Evolutionary conservation across 306 rosid species (phyloP), one percentile per base, ranked within the genome.

Genomic region (Purshia tridentata): DNA sequence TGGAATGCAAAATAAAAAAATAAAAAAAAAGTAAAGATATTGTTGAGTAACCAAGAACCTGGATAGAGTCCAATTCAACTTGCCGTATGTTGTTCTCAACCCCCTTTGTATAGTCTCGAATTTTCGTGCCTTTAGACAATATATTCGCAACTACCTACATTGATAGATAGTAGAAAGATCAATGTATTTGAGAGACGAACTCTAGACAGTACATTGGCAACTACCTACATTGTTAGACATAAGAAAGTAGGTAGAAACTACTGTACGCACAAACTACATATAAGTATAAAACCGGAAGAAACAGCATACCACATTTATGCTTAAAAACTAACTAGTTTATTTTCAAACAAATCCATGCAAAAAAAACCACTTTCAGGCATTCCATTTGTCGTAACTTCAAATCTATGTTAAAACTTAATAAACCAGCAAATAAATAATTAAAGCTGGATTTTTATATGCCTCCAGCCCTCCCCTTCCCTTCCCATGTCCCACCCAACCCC

Each of bases 21-120:
- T 46, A 46, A 2, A 15, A 69, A 57, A 51, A 56, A 70, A 20
- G 51, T 53, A 41, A 69, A 70, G 4, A 44, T 18, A n/a, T 22
- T 42, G 10, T 58, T 39, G 35, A 82, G 70, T 8, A 54, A 74
- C 55, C 51, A 70, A 83, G 75, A 77, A 93, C 98, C 98, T 93
- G 97, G 80, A 94, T 94, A 0, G 99, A 91, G 74, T 91, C 99
- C 86, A 94, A 80, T 83, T 94, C 99, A 73, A 94, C 93, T 88
- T 89, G 90, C 56, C 95, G 99, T 78, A 91, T 75, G 77, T 91
- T 91, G 75, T 89, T 88, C 87, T 94, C 99, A 37, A 94, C 95
- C 75, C 96, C 97, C 79, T 94, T 94, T 8, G 99, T 81, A 57
- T 94, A 87, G 59, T 91, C 99, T 80, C 97, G 87, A 72, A 89